Base-by-base conservation (phyloP, 2,329 filamentous ascomycete species). In the Thermoascus crustaceus region DNA sequence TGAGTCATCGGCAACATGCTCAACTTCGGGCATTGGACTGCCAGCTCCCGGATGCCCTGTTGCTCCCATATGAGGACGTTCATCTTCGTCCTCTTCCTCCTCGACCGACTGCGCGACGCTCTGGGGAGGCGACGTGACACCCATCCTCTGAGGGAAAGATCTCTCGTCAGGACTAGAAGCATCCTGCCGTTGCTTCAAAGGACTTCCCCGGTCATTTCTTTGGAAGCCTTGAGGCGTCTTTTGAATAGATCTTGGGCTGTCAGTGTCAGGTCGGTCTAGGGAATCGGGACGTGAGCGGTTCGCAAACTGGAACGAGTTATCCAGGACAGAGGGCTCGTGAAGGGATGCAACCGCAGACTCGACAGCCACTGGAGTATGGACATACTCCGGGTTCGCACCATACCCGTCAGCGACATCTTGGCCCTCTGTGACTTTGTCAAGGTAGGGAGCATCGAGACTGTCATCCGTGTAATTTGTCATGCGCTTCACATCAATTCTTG, bases 291-390 rank as follows among this genome's bases (percentile, higher is more conserved):
- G 51, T 6, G 61, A 72, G 17, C 73, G 69, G 42, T 72, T 67
- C 11, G 47, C 53, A 18, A 64, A 67, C 16, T 64, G 63, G 20
- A 67, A 69, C 8, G 76, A 80, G 7, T 68, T 71, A 3, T 78
- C 88, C 35, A 94, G 55, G 8, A 81, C 75, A 2, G 86, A 93
- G 0, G 86, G 89, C 11, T 87, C 85, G 48, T 91, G 82, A 5
- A 96, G 68, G 10, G 88, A 95, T 5, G 89, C 89, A 7, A 96
- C 88, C 7, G 83, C 84, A 9, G 88, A 95, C 59, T 95, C 88
- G 0, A 94, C 79, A 2, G 75, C 85, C 21, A 78, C 54, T 2
- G 76, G 77, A 1, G 76, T 79, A 48, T 87, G 78, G 3, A 93
- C 73, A 52, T 86, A 81, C 46, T 85, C 73, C 2, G 86, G 81